Conservation (phyloP, 2,329 filamentous ascomycete species). For the Atkinsonella hypoxylon region DNA sequence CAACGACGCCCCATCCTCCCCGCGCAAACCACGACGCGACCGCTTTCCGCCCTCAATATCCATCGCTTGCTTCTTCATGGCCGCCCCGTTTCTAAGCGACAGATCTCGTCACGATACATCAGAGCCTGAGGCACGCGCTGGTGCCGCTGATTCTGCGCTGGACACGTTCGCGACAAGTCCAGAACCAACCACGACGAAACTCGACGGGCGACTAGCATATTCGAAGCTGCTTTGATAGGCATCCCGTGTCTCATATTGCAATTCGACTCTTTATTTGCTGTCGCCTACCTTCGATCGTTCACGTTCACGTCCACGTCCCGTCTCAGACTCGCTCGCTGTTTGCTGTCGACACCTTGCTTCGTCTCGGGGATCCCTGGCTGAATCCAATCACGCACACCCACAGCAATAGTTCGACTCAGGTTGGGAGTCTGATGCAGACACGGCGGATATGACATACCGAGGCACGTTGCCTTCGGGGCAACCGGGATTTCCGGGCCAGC, state of each 20-base stretch:
- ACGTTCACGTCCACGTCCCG: no score
- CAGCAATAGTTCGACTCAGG: background rate
- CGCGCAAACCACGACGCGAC: constrained; percentile 2
- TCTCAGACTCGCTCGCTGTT: no score
- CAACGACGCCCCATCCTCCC: constrained; percentile 4
- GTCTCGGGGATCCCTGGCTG: no score
- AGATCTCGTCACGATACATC: background rate
- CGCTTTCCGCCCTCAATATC: background rate
- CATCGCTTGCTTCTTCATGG: background rate
- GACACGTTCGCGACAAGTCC: background rate
- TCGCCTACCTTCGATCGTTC: no score
- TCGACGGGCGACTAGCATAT: background rate
- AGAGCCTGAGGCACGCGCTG: background rate
- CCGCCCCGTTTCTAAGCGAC: no score
- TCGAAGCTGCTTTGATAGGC: background rate
- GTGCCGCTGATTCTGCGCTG: background rate
- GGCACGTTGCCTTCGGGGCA: constrained; percentile 19
- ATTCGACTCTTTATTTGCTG: no score
- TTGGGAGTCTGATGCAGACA: constrained; percentile 10
- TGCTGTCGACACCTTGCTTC: no score
- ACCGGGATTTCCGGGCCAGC: constrained; percentile 17
- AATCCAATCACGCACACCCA: background rate
- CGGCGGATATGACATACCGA: constrained; percentile 24
- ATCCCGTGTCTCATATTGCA: no score
- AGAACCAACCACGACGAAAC: background rate